Evolutionary conservation across 768 basidiomycete species (phyloP).

Genomic region (Suillus sp.): DNA sequence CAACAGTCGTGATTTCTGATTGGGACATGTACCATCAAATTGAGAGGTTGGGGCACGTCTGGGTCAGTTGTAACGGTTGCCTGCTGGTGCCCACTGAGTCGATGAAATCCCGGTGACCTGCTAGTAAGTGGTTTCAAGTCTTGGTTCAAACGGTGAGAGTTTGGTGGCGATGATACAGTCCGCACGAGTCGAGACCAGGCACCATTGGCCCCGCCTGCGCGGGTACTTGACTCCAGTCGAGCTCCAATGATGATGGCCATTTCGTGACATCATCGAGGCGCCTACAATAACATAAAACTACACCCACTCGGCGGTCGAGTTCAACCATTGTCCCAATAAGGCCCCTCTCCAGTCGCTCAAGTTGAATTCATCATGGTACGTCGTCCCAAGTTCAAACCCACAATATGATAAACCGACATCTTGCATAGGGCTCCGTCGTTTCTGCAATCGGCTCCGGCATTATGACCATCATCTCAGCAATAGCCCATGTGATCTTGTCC

Average conservation of each 20-base stretch:
- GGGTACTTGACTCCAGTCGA: neutral
- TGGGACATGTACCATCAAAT: neutral
- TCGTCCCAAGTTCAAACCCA: neutral
- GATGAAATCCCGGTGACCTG: neutral
- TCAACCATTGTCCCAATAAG: no score
- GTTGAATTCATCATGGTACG: conserved; percentile 14
- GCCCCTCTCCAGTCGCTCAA: no score
- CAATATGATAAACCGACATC: neutral
- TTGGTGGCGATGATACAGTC: no score
- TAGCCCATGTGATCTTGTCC: conserved; percentile 51
- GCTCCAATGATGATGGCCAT: neutral
- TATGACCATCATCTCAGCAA: conserved; percentile 56
- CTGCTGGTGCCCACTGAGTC: neutral
- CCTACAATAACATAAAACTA: neutral
- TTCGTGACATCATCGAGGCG: neutral
- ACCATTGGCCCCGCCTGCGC: neutral
- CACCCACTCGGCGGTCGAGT: neutral
- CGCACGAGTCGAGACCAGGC: neutral
- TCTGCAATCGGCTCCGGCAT: conserved; percentile 66
- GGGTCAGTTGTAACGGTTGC: neutral
- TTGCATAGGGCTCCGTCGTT: conserved; percentile 55
- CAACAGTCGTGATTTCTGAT: neutral
- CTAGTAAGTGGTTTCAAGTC: no score
- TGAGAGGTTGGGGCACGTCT: neutral
- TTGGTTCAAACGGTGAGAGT: no score